phyloP scores from a whole-genome alignment of 2,329 filamentous ascomycete species.

The Penicillium sumatraense region DNA sequence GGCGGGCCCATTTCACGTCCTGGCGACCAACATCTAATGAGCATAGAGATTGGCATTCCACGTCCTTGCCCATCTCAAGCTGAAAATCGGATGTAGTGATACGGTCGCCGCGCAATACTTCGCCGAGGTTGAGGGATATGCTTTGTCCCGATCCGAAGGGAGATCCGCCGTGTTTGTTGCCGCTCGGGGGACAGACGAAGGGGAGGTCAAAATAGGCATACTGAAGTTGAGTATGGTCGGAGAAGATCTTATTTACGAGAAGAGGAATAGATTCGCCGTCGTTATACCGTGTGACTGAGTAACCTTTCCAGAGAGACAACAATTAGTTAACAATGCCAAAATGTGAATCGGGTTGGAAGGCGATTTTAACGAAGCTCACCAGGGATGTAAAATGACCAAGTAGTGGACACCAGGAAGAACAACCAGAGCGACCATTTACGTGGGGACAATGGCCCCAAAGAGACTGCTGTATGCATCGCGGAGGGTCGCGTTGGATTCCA shows the following conservation, averaged over 20 bases:
- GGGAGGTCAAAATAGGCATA: slow-evolving; percentile 89
- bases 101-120: slow-evolving; percentile 83
- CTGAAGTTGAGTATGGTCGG: slow-evolving; percentile 85
- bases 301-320: slow-evolving; percentile 59
- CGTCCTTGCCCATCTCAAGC: slow-evolving; percentile 75
- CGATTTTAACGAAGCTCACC: slow-evolving; percentile 57
- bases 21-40: slow-evolving; percentile 66
- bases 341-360: not conserved
- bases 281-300: slow-evolving; percentile 79
- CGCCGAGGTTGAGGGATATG: slow-evolving; percentile 81
- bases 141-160: slow-evolving; percentile 75
- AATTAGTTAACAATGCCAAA: slow-evolving; percentile 14
- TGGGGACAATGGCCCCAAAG: slow-evolving; percentile 13
- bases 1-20: slow-evolving; percentile 69
- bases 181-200: slow-evolving; percentile 81
- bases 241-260: slow-evolving; percentile 92
- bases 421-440: slow-evolving; percentile 27
- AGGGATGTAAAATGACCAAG: slow-evolving; percentile 81
- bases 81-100: slow-evolving; percentile 86
- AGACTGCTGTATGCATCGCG: slow-evolving; percentile 20
- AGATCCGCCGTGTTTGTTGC: slow-evolving; percentile 66
- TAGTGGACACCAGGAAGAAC: slow-evolving; percentile 47
- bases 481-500: not conserved
- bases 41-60: slow-evolving; percentile 74
- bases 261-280: slow-evolving; percentile 78